Percentiles rank a stretch among this genome's conserved stretches.
These are phyloP conservation scores for Candida sanyiensis DNA, from an alignment of 805 yeast species.

Conservation along the genomic window DNA sequence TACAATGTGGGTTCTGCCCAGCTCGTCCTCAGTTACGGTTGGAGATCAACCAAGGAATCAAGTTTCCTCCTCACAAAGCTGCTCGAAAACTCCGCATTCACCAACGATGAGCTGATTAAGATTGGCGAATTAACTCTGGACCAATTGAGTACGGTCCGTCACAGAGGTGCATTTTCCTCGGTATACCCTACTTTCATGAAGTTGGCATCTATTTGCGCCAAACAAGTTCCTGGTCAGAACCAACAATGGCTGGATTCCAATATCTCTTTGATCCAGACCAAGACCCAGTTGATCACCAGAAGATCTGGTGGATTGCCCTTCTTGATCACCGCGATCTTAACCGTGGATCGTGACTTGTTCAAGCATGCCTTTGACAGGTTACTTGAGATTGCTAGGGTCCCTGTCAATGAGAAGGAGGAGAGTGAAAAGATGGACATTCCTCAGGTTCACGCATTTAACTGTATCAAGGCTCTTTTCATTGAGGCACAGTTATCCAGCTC, in stretches of 20 bases:
- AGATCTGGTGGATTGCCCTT: constrained; percentile 91
- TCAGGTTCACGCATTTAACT: constrained; percentile 90
- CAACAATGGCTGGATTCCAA: constrained; percentile 55
- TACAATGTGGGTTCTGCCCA: constrained; percentile 39
- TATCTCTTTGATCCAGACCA: constrained; percentile 44
- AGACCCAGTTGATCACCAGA: constrained; percentile 71
- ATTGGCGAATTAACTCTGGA: constrained; percentile 52
- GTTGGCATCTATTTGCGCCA: constrained; percentile 54
- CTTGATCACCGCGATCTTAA: constrained; percentile 67
- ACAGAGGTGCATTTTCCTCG: constrained; percentile 89
- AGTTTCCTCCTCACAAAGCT: constrained; percentile 47
- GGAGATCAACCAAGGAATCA: constrained; percentile 81
- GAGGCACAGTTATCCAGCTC: constrained; percentile 60
- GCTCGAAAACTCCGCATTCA: constrained; percentile 27
- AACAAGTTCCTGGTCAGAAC: constrained; percentile 36
- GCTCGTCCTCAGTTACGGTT: constrained; percentile 57
- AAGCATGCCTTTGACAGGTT: constrained; percentile 46
- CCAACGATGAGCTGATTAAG: constrained; percentile 20
- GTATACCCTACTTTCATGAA: constrained; percentile 75
- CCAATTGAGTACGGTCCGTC: constrained; percentile 72
- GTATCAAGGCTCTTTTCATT: constrained; percentile 66
- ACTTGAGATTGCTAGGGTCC: constrained; percentile 46
- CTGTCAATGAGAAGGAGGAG: constrained; percentile 41
- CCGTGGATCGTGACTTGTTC: constrained; percentile 37
- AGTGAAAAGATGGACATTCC: constrained; percentile 66